Base-by-base conservation (phyloP, 768 basidiomycete species). In the Infundibulicybe gibba region DNA sequence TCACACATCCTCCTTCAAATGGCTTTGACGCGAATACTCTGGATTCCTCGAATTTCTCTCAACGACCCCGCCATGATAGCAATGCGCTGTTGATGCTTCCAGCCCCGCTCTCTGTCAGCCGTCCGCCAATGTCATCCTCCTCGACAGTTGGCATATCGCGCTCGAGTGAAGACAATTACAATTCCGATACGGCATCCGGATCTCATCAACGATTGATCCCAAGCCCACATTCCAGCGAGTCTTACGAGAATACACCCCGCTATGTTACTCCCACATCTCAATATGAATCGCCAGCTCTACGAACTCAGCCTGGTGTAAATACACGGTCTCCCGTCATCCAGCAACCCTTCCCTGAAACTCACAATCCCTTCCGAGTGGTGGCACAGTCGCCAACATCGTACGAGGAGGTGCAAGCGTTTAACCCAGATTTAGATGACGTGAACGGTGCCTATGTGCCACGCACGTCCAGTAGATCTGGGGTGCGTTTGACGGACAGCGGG, bases 401-500 rank as follows among this genome's bases (percentile, higher is more conserved):
- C 43, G 73, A 54, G 61, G 79, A 66, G 56, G 68, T 42, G 58
- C 69, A 55, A 21, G 40, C 55, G 57, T 68, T 43, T 56, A 67
- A 54, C 51, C 69, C 61, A 61, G 75, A 64, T 30, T 65, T 55
- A 32, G 56, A 67, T 33, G 65, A 64, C 43, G 49, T 30, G 47
- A 66, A 32, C 69, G 48, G 66, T 65, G 42, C 54, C 65, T 50
- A 59, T 61, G 54, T 53, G 53, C 43, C 49, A 62, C 42, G 66
- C 65, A 48, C 52, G 58, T 25, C 25, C 8, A 25, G 71, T 74
- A 41, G 61, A 64, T 16, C 74, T 73, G 91, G 94, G 17, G 76
- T 97, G 41, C 84, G 84, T 39, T 65, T 97, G 47, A 79, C 79
- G 45, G 94, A 97, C 54, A 69, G 79, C 56, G 94, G 94, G 12